A percentile compares a stretch with the other conserved stretches of the same genome.
These are phyloP conservation scores for Fragaria ananassa DNA, from an alignment of 306 rosid genomes.

Conservation along the genomic window DNA sequence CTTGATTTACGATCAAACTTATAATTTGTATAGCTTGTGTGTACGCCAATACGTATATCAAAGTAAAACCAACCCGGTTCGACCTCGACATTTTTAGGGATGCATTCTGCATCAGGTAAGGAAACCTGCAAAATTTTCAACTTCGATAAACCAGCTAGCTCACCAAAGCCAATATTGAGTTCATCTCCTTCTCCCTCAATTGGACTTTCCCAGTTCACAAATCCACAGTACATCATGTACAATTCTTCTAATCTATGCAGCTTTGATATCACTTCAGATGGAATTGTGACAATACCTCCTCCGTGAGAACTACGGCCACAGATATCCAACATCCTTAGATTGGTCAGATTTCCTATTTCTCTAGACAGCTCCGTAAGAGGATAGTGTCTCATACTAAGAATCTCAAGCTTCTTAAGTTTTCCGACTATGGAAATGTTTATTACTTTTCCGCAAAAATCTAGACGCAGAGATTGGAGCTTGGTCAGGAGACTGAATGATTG, in stretches of 20 bases:
- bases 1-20: neutral
- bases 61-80: neutral
- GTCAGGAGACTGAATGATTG: neutral
- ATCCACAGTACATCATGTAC: neutral
- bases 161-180: neutral
- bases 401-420: neutral
- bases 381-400: neutral
- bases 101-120: neutral
- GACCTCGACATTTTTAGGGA: neutral
- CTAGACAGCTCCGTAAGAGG: too few relatives aligned
- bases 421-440: neutral
- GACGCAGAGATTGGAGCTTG: neutral
- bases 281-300: too few relatives aligned
- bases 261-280: neutral
- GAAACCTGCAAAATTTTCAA: neutral
- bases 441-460: accelerated
- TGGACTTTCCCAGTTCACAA: neutral
- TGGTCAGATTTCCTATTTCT: neutral
- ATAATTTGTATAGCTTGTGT: too few relatives aligned
- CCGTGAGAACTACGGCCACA: neutral
- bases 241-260: neutral
- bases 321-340: neutral
- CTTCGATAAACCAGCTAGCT: neutral
- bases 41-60: too few relatives aligned
- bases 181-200: neutral